Base-by-base conservation (phyloP, 2,329 filamentous ascomycete species). In the Sclerotiophoma versabilis region DNA sequence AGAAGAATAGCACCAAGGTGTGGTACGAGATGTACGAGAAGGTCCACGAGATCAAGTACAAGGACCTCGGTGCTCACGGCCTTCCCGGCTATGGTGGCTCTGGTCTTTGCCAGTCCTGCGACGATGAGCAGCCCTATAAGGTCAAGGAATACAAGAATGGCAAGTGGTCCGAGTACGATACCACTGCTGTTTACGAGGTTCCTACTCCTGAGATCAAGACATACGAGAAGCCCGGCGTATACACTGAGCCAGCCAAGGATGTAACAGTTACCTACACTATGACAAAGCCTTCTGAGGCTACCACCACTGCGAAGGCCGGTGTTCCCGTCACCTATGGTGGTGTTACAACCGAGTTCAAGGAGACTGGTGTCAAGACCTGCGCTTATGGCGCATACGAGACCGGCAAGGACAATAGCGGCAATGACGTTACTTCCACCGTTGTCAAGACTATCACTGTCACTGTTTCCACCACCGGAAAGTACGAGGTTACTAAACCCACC, bases 401-500 rank as follows among this genome's bases (percentile, higher is more conserved):
- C 23, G 50, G 66, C 22, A 54, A 48, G 50, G 44, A 49, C 44
- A 38, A 49, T 12, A 32, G 47, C 42, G 54, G 54, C 20, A 51
- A 43, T 20, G 54, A 58, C 11, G 54, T 51, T 11, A 69, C 66
- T n/a, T 62, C 66, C 51, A 68, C 64, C 9, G 54, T 70, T 34
- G 59, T 70, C 36, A 49, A 59, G 41, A 64, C 63, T 39, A 62
- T 57, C 30, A 70, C 66, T 30, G 57, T 69, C 36, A 65, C 57
- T 23, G 60, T 58, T 48, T 52, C 59, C 27, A 57, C 47, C 32
- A 60, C 70, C 25, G 69, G 68, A 25, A 59, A 61, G 38, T 69
- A 73, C 62, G 64, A 64, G 36, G 64, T 76, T 51, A 47, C 58
- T 19, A 71, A 74, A 58, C 71, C 72, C 15, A 75, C 74, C 45